Evolutionary conservation across 202 grass and related monocot species (phyloP), one percentile per base, ranked within the genome.

Genomic region (Schoenoplectus tabernaemontani): DNA sequence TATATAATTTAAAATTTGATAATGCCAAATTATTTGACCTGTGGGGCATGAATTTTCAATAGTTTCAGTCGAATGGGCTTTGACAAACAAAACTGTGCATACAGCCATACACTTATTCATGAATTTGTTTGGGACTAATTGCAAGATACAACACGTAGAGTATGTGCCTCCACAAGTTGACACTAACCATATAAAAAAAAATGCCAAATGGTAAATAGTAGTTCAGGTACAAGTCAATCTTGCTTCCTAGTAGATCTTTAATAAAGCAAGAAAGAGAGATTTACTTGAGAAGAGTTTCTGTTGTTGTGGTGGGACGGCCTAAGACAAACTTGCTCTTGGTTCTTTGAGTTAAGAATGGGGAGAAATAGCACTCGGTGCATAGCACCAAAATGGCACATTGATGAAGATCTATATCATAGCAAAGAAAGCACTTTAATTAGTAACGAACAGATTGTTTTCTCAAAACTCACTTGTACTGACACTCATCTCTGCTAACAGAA

Each of bases 361-460:
- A 92, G 43, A 98, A 32, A 98, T 59, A 77, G 95, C 65, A 65
- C 88, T 94, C 84, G 92, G 90, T n/a, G 95, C 95, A 66, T 92
- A 90, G 84, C 95, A 98, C 86, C 91, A 98, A 76, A 98, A 95
- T 1, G 96, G 96, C 68, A 95, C 96, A 30, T 98, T 98, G 87
- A 98, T 92, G 79, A 98, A 77, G 19, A 97, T 93, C 94, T 97
- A 79, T 75, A 91, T 34, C n/a, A 24, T 46, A 16, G 30, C 13
- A 79, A 72, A 74, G 7, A 42, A 33, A 85, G 36, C 4, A 81
- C 17, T 80, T 39, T 60, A 37, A 86, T 76, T 32, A 67, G 36
- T 67, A 22, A 22, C 42, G n/a, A 5, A 42, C 17, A 2, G n/a
- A 37, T 37, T 38, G 5, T 54, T 19, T 19, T 17, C 16, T 37